A percentile compares a stretch with the other conserved stretches of the same genome.
Conservation (phyloP, 2,329 filamentous ascomycete species). For the Lanzia echinophila region DNA sequence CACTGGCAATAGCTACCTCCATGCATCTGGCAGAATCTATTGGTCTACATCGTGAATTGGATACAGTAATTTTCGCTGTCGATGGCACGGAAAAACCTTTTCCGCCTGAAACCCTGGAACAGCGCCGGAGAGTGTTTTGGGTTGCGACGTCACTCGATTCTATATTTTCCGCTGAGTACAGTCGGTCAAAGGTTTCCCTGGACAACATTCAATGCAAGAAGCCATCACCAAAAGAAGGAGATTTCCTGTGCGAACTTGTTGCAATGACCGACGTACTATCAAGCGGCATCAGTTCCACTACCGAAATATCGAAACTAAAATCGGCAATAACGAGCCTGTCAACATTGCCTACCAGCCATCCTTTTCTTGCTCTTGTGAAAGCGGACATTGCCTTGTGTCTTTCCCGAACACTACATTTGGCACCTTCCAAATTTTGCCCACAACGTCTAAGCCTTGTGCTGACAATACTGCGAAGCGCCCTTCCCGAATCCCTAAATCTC, state of each 20-base stretch:
- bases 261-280: slow-evolving; percentile 12
- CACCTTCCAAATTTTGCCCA: slow-evolving; percentile 1
- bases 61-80: slow-evolving; percentile 8
- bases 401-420: slow-evolving; percentile 13
- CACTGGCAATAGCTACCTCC: slow-evolving; percentile 22
- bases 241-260: slow-evolving; percentile 15
- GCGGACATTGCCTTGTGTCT: slow-evolving; percentile 18
- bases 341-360: background rate
- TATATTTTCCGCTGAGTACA: slow-evolving; percentile 19
- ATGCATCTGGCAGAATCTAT: slow-evolving; percentile 27
- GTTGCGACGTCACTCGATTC: slow-evolving; percentile 17
- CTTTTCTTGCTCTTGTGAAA: slow-evolving; percentile 12
- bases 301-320: background rate
- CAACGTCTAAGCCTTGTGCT: slow-evolving; percentile 6
- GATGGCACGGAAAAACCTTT: slow-evolving; percentile 9
- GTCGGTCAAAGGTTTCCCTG: slow-evolving; percentile 17
- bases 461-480: slow-evolving; percentile 14
- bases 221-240: slow-evolving; percentile 6
- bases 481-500: slow-evolving; percentile 14
- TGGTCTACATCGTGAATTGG: slow-evolving; percentile 26
- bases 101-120: slow-evolving; percentile 9
- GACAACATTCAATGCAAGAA: slow-evolving; percentile 14
- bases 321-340: slow-evolving; percentile 5
- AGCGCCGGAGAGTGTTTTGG: slow-evolving; percentile 21
- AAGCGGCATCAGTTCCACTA: slow-evolving; percentile 2